Conservation (phyloP, 176 grass and related monocot species). For the Oryza glumipatula region DNA sequence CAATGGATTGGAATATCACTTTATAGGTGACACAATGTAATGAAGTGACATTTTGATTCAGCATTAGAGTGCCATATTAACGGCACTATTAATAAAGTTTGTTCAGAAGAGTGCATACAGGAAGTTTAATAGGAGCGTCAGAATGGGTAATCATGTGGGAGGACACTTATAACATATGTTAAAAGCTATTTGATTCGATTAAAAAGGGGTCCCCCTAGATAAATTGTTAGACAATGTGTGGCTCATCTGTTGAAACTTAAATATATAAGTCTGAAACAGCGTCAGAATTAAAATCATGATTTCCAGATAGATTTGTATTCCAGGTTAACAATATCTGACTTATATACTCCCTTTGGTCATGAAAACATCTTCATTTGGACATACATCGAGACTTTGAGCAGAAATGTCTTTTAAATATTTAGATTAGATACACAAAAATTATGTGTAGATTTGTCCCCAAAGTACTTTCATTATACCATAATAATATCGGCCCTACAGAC, state of each 20-base stretch:
- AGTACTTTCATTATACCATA: neutral
- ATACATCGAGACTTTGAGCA: neutral
- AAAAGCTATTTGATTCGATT: neutral
- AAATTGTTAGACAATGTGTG: neutral
- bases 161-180: neutral
- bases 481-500: neutral
- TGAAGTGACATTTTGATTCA: neutral
- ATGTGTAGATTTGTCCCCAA: neutral
- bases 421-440: neutral
- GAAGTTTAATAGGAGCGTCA: neutral
- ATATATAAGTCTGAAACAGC: neutral
- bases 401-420: neutral
- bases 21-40: neutral
- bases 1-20: neutral
- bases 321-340: neutral
- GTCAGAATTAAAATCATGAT: neutral
- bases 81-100: neutral
- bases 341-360: neutral
- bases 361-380: neutral
- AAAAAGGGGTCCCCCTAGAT: neutral
- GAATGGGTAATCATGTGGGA: constrained; percentile 1
- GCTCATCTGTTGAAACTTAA: neutral
- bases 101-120: neutral
- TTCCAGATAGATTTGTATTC: neutral
- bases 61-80: neutral